Evolutionary conservation across 352 stramenopile genomes (phyloP), one percentile per base, ranked within the genome.

Genomic region (Globisporangium nunn): DNA sequence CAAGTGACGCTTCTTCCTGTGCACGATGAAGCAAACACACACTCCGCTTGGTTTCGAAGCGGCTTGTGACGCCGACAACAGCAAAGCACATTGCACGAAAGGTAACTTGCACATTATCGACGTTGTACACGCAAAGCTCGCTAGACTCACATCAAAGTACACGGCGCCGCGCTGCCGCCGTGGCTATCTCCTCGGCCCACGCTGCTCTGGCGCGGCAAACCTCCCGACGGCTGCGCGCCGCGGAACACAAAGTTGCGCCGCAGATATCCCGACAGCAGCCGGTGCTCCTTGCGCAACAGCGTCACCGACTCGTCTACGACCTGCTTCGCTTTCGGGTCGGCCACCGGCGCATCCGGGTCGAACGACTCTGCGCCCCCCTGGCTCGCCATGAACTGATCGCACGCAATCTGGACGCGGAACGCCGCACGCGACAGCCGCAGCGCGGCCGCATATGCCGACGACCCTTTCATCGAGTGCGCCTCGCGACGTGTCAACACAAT

Each of bases 161-260:
- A 66, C 18, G 59, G 55, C 28, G 59, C 48, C 3, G 59, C 43
- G 14, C 51, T 33, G 8, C 43, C 41, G 3, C 44, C 61, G 10
- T 67, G 61, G 1, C 41, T 49, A 15, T 67, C 54, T 39, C 54
- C 43, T 37, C 33, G 33, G 54, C 52, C 45, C 12, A 61, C 56
- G 28, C 56, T 63, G 41, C 18, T 62, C 35, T 63, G 55, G 4
- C 47, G 41, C 18, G 49, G 31, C 35, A 54, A 55, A 3, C 55
- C 41, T 10, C 39, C 48, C 15, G 58, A 51, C 14, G 58, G 50
- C 14, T 39, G 44, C 28, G 51, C 52, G 51, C 58, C 64, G 18
- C 68, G 72, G 55, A 93, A 93, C 40, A 78, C 74, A 58, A 91
- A 93, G 63, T 93, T 93, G 57, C 83, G 83, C 3, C 75, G 71